Conservation (phyloP, 805 yeast species). For the Ogataea haglerorum region DNA sequence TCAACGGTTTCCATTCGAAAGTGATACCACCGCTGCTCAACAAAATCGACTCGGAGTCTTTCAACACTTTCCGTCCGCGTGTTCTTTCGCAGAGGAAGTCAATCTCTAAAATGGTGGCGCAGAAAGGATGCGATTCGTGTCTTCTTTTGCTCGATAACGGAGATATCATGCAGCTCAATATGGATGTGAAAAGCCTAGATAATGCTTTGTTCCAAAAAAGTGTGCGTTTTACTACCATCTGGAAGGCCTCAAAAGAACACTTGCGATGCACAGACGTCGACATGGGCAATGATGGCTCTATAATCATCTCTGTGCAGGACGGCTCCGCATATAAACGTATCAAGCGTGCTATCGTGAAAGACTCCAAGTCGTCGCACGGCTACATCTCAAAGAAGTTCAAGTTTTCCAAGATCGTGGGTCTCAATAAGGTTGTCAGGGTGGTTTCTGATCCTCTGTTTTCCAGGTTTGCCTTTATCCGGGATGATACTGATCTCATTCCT, state of each 20-base stretch:
- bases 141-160: constrained; percentile 59
- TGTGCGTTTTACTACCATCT: constrained; percentile 47
- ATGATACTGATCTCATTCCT: constrained; percentile 59
- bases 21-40: constrained; percentile 34
- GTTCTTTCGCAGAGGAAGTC: constrained; percentile 39
- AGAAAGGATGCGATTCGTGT: constrained; percentile 40
- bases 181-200: constrained; percentile 24
- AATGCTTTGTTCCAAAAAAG: constrained; percentile 39
- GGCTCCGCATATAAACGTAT: constrained; percentile 61
- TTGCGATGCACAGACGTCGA: constrained; percentile 65
- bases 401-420: constrained; percentile 48
- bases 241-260: constrained; percentile 61
- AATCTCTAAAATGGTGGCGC: constrained; percentile 34
- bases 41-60: constrained; percentile 40
- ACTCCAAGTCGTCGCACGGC: constrained; percentile 23
- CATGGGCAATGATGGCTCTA: constrained; percentile 62
- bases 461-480: constrained; percentile 65
- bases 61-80: constrained; percentile 54
- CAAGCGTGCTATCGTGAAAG: constrained; percentile 34
- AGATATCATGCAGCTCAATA: constrained; percentile 42
- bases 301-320: constrained; percentile 61
- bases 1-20: constrained; percentile 54
- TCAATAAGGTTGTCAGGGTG: constrained; percentile 62
- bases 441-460: constrained; percentile 54
- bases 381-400: constrained; percentile 37